Evolutionary conservation across 202 grass and related monocot genomes (phyloP), one percentile per base, ranked within the genome.

Genomic region (Schoenoplectus triqueter): DNA sequence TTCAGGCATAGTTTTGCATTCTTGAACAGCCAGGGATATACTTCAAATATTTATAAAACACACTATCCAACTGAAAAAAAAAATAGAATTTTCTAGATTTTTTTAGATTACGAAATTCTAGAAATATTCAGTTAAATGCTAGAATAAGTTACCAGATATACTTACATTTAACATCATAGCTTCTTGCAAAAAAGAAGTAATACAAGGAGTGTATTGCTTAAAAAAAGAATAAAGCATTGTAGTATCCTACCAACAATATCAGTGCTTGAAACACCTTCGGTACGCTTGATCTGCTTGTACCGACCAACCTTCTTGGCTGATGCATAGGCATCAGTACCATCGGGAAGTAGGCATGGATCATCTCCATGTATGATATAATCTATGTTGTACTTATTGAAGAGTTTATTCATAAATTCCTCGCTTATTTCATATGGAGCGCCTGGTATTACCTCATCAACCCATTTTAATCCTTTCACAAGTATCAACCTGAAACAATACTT

Each of bases 271-370:
- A 97, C 94, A 31, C 94, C 94, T 90, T 97, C 94, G 42, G 94
- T 97, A 60, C 94, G 87, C 83, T 92, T 97, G 85, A 97, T 97
- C 90, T 97, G 94, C 89, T 97, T 97, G 86, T 97, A 97, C 78
- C 94, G 90, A 14, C 94, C 94, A 20, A 76, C 91, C 82, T 94
- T 97, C 90, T 97, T 97, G 45, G 94, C 94, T 41, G 86, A 87
- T 0, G 88, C 94, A 87, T 97, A 97, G 65, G 94, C 94, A 86
- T 97, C 94, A 56, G 89, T 92, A 49, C 94, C 94, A 86, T 97
- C 94, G 66, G 94, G 91, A 45, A 97, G 82, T 80, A 94, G 89
- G 86, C 94, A 97, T 82, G 94, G 94, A 88, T 97, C 94, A 86
- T 97, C 94, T 87, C 94, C 94, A 85, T 97, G 91, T 74, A 97